Conservation (phyloP, 495 filamentous ascomycete species). For the Podospora pseudoanserina region DNA sequence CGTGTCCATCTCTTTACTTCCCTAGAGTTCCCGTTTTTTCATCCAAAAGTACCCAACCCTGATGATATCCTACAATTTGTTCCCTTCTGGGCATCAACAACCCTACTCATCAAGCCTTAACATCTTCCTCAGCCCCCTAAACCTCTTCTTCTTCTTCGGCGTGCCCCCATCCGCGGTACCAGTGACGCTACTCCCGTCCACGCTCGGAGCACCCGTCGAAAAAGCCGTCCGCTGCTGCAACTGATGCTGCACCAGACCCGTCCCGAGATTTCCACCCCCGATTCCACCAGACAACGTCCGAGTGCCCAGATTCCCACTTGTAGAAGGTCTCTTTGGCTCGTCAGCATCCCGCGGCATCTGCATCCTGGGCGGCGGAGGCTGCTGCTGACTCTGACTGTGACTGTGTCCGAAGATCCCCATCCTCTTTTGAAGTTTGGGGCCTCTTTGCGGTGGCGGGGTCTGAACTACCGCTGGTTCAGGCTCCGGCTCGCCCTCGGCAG, state of each 20-base stretch:
- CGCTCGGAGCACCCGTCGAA: constrained; percentile 16
- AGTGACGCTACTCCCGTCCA: constrained; percentile 19
- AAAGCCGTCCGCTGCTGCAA: constrained; percentile 20
- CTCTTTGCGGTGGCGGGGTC: constrained; percentile 10
- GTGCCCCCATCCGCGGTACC: constrained; percentile 31
- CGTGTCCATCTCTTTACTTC: neutral
- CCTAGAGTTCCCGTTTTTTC: neutral
- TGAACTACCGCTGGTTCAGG: neutral
- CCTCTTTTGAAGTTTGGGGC: constrained; percentile 37
- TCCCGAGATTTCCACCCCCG: neutral
- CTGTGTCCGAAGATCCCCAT: neutral
- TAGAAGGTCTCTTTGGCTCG: neutral
- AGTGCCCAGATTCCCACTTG: constrained; percentile 31
- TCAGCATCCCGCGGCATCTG: constrained; percentile 5
- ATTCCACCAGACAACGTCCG: constrained; percentile 24
- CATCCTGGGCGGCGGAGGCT: neutral
- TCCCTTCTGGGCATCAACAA: neutral
- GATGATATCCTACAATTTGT: neutral
- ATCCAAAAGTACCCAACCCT: neutral
- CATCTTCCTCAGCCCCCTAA: constrained; percentile 51
- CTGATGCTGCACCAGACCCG: constrained; percentile 4
- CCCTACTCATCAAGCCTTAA: constrained; percentile 52
- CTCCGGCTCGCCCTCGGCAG: constrained; percentile 10
- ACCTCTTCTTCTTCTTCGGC: constrained; percentile 63
- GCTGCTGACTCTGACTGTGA: neutral